phyloP scores from a whole-genome alignment of 2,329 filamentous ascomycete species.

The Emergomyces pasteurianus region DNA sequence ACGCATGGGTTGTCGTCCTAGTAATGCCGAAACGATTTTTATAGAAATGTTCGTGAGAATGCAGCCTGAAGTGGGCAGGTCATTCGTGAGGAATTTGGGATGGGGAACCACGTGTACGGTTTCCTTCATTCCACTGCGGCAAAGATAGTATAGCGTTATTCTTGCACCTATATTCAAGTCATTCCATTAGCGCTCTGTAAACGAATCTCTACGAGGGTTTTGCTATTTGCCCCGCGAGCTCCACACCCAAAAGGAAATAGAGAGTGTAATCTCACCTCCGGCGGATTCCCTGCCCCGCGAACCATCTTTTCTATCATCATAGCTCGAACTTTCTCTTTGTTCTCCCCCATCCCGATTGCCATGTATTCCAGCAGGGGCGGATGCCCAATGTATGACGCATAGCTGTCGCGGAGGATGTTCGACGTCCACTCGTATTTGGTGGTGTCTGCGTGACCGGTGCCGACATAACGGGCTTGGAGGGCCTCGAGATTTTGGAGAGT shows the following conservation, averaged over 20 bases:
- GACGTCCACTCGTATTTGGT: conserved; percentile 96
- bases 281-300: conserved; percentile 53
- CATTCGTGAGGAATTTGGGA: not conserved
- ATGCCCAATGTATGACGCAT: conserved; percentile 80
- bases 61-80: not conserved
- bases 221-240: not conserved
- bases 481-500: conserved; percentile 96
- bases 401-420: conserved; percentile 90
- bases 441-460: conserved; percentile 91
- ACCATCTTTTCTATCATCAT: conserved; percentile 67
- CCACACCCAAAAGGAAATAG: not conserved
- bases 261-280: conserved; percentile 37
- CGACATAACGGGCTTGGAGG: conserved; percentile 89
- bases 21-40: not conserved
- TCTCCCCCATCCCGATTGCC: conserved; percentile 76
- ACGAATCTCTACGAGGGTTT: not conserved
- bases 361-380: conserved; percentile 81
- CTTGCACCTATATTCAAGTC: conserved; percentile 4
- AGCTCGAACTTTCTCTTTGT: conserved; percentile 65
- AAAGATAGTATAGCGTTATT: conserved; percentile 3
- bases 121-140: not conserved
- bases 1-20: not conserved
- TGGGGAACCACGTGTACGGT: not conserved
- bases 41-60: not conserved
- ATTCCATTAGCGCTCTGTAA: not conserved